Conservation (phyloP, 2,329 filamentous ascomycete genomes). For the Calonectria montana region DNA sequence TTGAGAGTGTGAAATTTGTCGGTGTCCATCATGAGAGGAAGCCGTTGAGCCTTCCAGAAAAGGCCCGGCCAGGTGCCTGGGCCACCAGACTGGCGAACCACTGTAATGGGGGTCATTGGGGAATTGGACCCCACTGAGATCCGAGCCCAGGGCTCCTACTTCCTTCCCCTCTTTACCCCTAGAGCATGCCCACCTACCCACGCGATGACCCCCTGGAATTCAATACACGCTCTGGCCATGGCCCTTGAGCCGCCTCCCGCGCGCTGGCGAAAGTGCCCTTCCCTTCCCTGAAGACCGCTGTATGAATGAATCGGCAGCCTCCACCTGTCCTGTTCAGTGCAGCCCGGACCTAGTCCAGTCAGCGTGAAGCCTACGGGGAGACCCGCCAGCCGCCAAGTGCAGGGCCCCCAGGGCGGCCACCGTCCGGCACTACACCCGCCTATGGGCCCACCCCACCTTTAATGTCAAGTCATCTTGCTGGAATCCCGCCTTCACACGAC, state of each 20-base stretch:
- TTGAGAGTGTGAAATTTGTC: neutral
- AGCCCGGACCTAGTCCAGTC: neutral
- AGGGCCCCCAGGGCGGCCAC: conserved; percentile 8
- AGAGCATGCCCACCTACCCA: conserved; percentile 4
- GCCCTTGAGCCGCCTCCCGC: neutral
- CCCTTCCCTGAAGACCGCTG: neutral
- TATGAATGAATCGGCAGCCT: neutral
- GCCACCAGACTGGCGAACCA: neutral
- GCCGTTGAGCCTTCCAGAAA: neutral
- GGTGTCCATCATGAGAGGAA: neutral
- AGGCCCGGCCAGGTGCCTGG: neutral
- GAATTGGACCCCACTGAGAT: conserved; percentile 11
- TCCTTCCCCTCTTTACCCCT: conserved; percentile 6
- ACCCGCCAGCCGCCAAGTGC: neutral
- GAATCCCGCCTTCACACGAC: conserved; percentile 12
- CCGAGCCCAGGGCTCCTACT: neutral
- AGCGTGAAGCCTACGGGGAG: neutral
- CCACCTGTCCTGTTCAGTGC: neutral
- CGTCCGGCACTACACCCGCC: conserved; percentile 15
- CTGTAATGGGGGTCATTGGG: conserved; percentile 1
- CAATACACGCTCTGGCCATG: neutral
- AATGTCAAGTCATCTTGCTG: conserved; percentile 30
- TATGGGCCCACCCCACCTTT: conserved; percentile 26
- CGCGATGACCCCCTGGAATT: neutral
- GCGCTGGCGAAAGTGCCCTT: neutral